Base-by-base conservation (phyloP, 176 grass and related monocot species). In the Urochloa ruziziensis region DNA sequence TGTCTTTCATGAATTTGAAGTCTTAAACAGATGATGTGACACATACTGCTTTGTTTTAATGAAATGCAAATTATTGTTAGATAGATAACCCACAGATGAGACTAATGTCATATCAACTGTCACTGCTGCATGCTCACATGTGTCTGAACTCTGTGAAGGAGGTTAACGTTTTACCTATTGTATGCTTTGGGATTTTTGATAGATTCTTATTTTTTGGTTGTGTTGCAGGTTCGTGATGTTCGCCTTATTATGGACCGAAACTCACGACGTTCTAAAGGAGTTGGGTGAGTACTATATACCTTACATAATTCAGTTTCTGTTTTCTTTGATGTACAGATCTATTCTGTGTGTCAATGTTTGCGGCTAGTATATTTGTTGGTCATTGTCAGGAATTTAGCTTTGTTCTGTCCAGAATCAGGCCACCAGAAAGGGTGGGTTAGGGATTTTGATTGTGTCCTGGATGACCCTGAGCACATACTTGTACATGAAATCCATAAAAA, bases 211-310 rank as follows among this genome's bases (percentile, higher is more conserved):
- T 30, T 29, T 57, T 5, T 59, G 21, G 25, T 3, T 66, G 30
- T 57, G 39, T 83, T 88, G 28, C 53, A 99, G 96, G 96, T 99
- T 44, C 93, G 96, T 60, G 96, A 99, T 92, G 96, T 99, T 69
- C 91, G 96, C 67, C 89, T 99, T 56, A 99, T 99, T 40, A 99
- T 99, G 96, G 96, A 99, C 65, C 87, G 96, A 67, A 99, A 94
- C 70, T 96, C 96, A 28, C 85, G 96, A 19, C 96, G 96, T 61
- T 99, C 96, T 33, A 99, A 96, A 95, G 96, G 96, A 82, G 96
- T 99, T 76, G 96, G 96, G 96, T 99, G 81, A 86, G 96, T 35
- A 75, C 21, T 63, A 5, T 4, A 0, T 76, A 54, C 60, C 71
- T 71, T 37, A 66, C 77, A 74, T 36, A 65, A 70, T 37, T 21